A percentile compares a stretch with the other conserved stretches of the same genome.
Evolutionary conservation across 148 eudicot genomes (phyloP).

Genomic region (Pouteria glomerata): DNA sequence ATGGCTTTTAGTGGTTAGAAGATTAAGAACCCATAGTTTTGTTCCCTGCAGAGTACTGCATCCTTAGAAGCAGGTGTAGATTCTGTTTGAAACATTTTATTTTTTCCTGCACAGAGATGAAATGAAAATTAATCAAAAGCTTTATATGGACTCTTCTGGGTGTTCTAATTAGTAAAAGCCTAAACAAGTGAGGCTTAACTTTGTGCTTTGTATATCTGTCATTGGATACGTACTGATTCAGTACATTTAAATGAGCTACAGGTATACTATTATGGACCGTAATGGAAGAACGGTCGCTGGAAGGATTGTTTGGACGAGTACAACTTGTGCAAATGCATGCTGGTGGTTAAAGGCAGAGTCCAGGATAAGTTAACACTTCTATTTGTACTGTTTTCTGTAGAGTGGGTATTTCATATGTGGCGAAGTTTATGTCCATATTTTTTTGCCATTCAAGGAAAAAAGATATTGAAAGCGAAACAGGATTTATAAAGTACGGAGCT

Average conservation of each 20-base stretch:
- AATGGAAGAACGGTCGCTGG: not conserved
- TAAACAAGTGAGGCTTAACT: not conserved
- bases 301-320: not conserved
- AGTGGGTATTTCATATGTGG: not conserved
- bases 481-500: not conserved
- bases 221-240: not conserved
- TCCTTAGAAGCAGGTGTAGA: not conserved
- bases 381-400: not conserved
- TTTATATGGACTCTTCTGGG: not conserved
- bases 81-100: not conserved
- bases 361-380: not conserved
- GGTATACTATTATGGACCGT: slow-evolving; percentile 17
- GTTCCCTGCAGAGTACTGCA: not conserved
- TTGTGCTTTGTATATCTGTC: too few species aligned
- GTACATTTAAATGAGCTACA: not conserved
- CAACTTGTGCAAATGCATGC: not conserved
- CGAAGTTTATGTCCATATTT: not conserved
- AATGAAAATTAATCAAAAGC: not conserved
- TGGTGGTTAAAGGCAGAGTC: not conserved
- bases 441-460: not conserved
- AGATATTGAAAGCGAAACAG: not conserved
- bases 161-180: not conserved
- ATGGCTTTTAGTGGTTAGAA: not conserved
- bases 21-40: not conserved
- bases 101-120: not conserved